Evolutionary conservation across 2,329 filamentous ascomycete species (phyloP).

Genomic region (Hypomyces rosellus): DNA sequence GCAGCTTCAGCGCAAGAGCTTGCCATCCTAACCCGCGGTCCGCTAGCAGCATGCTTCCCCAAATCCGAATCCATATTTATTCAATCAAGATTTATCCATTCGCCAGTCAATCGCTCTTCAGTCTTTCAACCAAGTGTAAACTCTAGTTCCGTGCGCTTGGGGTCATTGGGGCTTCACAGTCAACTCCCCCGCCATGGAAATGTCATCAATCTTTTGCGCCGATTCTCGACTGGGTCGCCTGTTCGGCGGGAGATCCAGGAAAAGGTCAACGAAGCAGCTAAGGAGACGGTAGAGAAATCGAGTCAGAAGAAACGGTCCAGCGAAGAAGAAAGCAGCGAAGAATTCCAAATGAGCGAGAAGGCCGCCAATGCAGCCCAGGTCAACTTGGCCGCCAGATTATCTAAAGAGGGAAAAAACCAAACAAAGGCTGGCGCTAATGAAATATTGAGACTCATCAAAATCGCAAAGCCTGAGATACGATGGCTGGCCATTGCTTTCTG

Average conservation of each 20-base stretch:
- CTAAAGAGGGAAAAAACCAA: conserved; percentile 65
- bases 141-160: not conserved
- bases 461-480: conserved; percentile 77
- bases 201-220: conserved; percentile 18
- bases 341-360: conserved; percentile 67
- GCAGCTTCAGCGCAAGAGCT: conserved; percentile 18
- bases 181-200: conserved; percentile 10
- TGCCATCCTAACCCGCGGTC: conserved; percentile 17
- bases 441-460: conserved; percentile 80
- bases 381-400: conserved; percentile 80
- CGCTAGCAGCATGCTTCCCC: conserved; percentile 13
- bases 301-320: conserved; percentile 24
- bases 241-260: conserved; percentile 20
- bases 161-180: not conserved
- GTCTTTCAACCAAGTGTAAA: conserved; percentile 3
- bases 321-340: conserved; percentile 31
- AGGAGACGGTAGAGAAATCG: conserved; percentile 28
- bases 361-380: conserved; percentile 82
- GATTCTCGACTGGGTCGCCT: conserved; percentile 23
- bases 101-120: not conserved
- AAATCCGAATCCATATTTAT: conserved; percentile 1
- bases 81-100: not conserved
- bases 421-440: conserved; percentile 62
- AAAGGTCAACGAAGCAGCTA: conserved; percentile 26
- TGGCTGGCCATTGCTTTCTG: conserved; percentile 74